A percentile compares a stretch with the other conserved stretches of the same genome.
These are phyloP conservation scores for Bretziella fagacearum DNA, from an alignment of 2,329 filamentous ascomycete species.

Conservation along the genomic window DNA sequence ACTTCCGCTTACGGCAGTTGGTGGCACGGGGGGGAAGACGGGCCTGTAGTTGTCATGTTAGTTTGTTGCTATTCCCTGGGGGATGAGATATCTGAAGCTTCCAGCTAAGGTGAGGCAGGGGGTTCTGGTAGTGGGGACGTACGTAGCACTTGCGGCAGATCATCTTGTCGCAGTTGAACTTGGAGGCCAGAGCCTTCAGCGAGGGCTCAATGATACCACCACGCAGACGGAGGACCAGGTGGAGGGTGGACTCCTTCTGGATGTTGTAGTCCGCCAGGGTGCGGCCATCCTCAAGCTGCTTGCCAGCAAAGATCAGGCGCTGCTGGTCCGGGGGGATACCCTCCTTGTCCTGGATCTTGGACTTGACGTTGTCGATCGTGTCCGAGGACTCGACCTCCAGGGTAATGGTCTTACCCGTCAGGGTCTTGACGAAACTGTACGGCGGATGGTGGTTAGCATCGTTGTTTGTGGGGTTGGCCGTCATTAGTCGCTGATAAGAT, in stretches of 20 bases:
- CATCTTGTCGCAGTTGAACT: conserved; percentile 99
- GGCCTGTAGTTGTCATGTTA: conserved; percentile 26
- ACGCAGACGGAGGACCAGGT: conserved; percentile 95
- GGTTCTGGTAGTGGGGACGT: conserved; percentile 27
- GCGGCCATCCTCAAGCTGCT: conserved; percentile 97
- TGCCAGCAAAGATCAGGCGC: conserved; percentile 96
- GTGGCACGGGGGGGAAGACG: conserved; percentile 95
- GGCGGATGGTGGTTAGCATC: conserved; percentile 18
- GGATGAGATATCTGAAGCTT: neutral
- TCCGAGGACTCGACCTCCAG: conserved; percentile 98
- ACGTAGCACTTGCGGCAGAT: conserved; percentile 99
- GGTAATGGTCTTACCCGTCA: conserved; percentile 99
- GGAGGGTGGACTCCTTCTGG: conserved; percentile 98
- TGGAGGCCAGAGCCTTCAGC: conserved; percentile 92
- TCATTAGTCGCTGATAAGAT: neutral
- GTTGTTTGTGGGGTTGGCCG: conserved; percentile 14
- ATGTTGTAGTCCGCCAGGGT: conserved; percentile 98
- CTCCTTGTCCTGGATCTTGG: conserved; percentile 99
- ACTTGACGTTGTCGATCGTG: conserved; percentile 99
- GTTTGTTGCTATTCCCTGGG: neutral
- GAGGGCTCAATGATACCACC: conserved; percentile 99
- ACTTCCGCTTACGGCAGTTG: conserved; percentile 99
- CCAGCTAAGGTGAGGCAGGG: neutral
- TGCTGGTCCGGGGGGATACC: conserved; percentile 96
- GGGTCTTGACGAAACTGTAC: conserved; percentile 96